A percentile compares a stretch with the other conserved stretches of the same genome.
Conservation (phyloP, 164 flowering plant genomes). For the Vitis riparia region DNA sequence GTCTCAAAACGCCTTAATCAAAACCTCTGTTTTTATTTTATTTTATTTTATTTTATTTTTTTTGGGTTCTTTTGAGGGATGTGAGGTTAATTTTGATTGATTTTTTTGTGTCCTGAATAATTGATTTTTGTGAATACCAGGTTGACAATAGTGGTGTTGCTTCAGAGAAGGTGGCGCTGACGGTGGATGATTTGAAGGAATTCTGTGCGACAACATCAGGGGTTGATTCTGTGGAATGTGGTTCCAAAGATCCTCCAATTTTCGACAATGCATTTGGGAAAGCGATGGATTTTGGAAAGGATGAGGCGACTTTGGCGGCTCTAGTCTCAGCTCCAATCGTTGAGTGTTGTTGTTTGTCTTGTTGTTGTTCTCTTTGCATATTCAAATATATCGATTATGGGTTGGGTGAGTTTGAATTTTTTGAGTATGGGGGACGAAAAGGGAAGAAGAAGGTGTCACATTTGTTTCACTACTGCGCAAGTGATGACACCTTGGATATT, state of each 20-base stretch:
- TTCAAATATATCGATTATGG: not conserved
- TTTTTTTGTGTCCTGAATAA: not conserved
- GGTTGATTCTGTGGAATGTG: constrained; percentile 49
- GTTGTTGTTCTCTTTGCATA: not conserved
- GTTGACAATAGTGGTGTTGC: constrained; percentile 19
- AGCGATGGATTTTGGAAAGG: constrained; percentile 19
- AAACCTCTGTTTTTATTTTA: too few relatives aligned
- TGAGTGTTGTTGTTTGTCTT: constrained; percentile 31
- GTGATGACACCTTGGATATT: too few relatives aligned
- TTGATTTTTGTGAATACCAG: not conserved
- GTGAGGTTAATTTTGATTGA: constrained; percentile 1
- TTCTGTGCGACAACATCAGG: constrained; percentile 26
- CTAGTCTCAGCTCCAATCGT: constrained; percentile 35
- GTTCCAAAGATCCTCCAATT: constrained; percentile 32
- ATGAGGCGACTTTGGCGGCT: constrained; percentile 21
- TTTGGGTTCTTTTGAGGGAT: not conserved
- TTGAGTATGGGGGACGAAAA: not conserved
- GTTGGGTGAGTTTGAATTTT: constrained; percentile 2
- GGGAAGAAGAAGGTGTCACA: too few relatives aligned
- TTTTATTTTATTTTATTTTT: not conserved
- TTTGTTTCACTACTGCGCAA: too few relatives aligned
- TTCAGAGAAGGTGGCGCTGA: constrained; percentile 47
- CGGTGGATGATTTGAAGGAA: constrained; percentile 54
- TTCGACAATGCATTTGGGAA: constrained; percentile 10
- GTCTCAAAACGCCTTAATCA: too few relatives aligned